These are phyloP conservation scores for Strigomonas galati DNA, from an alignment of 208 protist species.

Conservation along the genomic window DNA sequence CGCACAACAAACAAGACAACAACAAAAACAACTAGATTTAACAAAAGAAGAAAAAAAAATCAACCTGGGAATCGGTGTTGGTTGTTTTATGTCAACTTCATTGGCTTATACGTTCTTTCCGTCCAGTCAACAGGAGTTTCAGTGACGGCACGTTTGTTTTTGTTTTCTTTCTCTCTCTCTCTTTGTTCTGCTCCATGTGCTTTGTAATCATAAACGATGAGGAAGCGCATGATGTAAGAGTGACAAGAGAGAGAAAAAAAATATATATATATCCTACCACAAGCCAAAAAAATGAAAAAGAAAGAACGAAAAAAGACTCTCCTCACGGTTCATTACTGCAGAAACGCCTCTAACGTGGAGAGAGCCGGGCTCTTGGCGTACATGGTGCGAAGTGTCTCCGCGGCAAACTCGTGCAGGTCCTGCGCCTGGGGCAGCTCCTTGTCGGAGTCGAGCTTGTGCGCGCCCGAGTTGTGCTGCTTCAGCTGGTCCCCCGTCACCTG, in stretches of 20 bases:
- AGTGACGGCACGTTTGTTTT: no score
- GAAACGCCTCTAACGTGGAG: conserved; percentile 50
- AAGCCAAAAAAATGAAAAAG: conserved; percentile 6
- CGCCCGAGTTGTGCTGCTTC: conserved; percentile 30
- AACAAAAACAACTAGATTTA: neutral
- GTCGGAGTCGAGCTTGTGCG: conserved; percentile 27
- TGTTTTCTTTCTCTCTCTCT: neutral
- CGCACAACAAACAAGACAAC: neutral
- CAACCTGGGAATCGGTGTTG: neutral
- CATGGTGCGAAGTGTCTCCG: conserved; percentile 62
- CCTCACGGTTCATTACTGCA: conserved; percentile 48
- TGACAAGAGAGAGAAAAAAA: neutral
- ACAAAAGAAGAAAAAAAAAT: conserved; percentile 19
- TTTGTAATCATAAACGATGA: no score
- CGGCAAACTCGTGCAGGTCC: conserved; percentile 53
- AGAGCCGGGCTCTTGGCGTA: conserved; percentile 73
- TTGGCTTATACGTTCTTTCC: no score
- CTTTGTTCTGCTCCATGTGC: no score
- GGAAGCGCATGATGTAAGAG: neutral
- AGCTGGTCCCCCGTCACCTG: conserved; percentile 55
- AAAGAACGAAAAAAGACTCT: conserved; percentile 11
- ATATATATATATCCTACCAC: no score
- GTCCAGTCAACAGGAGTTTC: no score
- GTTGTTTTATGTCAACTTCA: neutral
- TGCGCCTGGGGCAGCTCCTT: conserved; percentile 40